Evolutionary conservation across 495 filamentous ascomycete species (phyloP), one percentile per base, ranked within the genome.

Genomic region (Penicillium soppii): DNA sequence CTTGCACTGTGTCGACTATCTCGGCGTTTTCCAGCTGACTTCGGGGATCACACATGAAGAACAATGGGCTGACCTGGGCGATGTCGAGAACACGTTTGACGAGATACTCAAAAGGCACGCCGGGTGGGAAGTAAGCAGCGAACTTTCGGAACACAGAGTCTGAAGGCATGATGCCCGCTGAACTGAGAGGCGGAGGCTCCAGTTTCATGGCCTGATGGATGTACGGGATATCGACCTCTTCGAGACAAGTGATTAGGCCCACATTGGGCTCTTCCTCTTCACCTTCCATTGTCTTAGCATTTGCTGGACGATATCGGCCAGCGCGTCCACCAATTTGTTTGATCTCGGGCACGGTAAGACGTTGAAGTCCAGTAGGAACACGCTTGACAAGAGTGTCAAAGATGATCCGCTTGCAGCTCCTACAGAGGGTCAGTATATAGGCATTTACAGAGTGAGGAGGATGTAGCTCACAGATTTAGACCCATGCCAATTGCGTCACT

Each of bases 401-500:
- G 47, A 99, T 81, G 52, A 99, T 75, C 29, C 94, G 88, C 59
- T 90, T 95, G 71, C 94, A 87, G 63, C 89, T 91, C 67, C 84
- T 87, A 43, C 23, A 21, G 2, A n/a, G 26, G 21, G 44, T 60
- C 15, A 60, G 49, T 50, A 23, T 42, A n/a, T 8, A 44, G 7
- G 37, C 16, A 45, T 15, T 26, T 13, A 15, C 36, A 27, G 21
- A 43, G 38, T 17, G 13, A 0, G 15, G 6, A 1, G 17, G 6
- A 22, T 7, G 23, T 47, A 22, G 74, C 76, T 73, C 63, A 88
- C 72, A 99, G 63, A 67, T 99, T 99, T 25, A 99, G 71, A 1
- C 94, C 94, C 94, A 99, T 99, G 19, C 94, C 94, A 55, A 99
- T 90, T 19, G 94, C 94, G 66, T 99, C 94, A 57, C 91, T 96